A percentile compares a stretch with the other conserved stretches of the same genome.
Evolutionary conservation across 1,139 yeast genomes (phyloP).

Genomic region (Eremothecium cymbalariae): DNA sequence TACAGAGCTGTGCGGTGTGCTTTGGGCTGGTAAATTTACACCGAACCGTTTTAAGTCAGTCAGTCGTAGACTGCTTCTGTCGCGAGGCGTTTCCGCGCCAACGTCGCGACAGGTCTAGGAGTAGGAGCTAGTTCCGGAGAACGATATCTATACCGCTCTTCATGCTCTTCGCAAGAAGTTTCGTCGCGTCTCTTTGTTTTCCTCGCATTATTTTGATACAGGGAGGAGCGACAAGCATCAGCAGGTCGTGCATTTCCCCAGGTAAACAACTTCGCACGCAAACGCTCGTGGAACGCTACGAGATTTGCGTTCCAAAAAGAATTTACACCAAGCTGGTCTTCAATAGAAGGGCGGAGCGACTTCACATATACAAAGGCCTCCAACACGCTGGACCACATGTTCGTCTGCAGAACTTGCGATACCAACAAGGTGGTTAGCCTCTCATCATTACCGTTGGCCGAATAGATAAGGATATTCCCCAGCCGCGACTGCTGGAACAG

Average conservation of each 20-base stretch:
- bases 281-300: constrained; percentile 23
- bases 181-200: constrained; percentile 18
- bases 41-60: too few species aligned
- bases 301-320: constrained; percentile 24
- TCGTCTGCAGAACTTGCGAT: constrained; percentile 22
- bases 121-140: not conserved
- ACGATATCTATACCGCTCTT: not conserved
- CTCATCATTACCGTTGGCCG: constrained; percentile 26
- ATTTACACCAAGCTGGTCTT: constrained; percentile 17
- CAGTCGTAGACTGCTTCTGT: too few species aligned
- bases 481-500: constrained; percentile 17
- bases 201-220: constrained; percentile 21
- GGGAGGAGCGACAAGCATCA: constrained; percentile 17
- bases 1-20: too few species aligned
- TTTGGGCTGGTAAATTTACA: too few species aligned
- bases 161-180: constrained; percentile 15
- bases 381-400: constrained; percentile 17
- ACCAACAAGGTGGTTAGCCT: constrained; percentile 22
- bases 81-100: too few species aligned
- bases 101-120: not conserved
- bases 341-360: constrained; percentile 21
- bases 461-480: constrained; percentile 24
- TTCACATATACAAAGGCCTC: constrained; percentile 28
- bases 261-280: constrained; percentile 19
- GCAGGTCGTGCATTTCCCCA: constrained; percentile 16